phyloP scores from a whole-genome alignment of 345 rosid genomes.

The Turnera subulata region DNA sequence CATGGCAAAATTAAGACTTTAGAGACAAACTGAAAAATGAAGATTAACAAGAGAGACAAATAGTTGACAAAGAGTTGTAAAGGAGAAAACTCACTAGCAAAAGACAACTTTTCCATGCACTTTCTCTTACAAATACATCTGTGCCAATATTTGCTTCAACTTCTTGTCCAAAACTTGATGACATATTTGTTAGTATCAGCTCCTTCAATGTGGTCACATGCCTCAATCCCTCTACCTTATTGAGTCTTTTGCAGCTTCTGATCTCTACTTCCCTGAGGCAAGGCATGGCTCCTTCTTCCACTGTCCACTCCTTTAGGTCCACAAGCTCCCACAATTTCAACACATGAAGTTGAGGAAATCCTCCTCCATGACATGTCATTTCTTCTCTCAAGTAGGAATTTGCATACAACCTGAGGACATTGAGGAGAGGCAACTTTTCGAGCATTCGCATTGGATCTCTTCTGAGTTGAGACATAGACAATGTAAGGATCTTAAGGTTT shows the following conservation, averaged over 20 bases:
- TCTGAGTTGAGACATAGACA: conserved; percentile 23
- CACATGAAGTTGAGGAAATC: conserved; percentile 27
- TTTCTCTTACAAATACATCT: conserved; percentile 6
- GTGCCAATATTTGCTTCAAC: not conserved
- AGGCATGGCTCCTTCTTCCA: conserved; percentile 27
- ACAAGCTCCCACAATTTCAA: conserved; percentile 34
- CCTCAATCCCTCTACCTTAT: conserved; percentile 7
- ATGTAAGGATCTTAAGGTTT: conserved; percentile 27
- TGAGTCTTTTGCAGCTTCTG: conserved; percentile 26
- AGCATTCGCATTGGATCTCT: conserved; percentile 30
- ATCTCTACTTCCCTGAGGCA: conserved; percentile 27
- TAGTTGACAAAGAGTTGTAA: too few species aligned
- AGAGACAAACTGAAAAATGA: too few species aligned
- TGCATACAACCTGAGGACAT: conserved; percentile 31
- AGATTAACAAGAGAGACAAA: too few species aligned
- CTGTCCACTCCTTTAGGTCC: not conserved
- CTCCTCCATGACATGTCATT: conserved; percentile 3
- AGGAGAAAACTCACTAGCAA: too few species aligned
- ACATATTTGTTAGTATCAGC: conserved; percentile 26
- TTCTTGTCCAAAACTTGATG: not conserved
- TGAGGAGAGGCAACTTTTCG: conserved; percentile 23
- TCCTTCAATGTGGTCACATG: conserved; percentile 13
- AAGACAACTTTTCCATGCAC: too few species aligned
- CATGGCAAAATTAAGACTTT: too few species aligned
- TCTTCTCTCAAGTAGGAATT: conserved; percentile 20